Base-by-base conservation (phyloP, 2,329 filamentous ascomycete species). In the Pseudogymnoascus sp. region DNA sequence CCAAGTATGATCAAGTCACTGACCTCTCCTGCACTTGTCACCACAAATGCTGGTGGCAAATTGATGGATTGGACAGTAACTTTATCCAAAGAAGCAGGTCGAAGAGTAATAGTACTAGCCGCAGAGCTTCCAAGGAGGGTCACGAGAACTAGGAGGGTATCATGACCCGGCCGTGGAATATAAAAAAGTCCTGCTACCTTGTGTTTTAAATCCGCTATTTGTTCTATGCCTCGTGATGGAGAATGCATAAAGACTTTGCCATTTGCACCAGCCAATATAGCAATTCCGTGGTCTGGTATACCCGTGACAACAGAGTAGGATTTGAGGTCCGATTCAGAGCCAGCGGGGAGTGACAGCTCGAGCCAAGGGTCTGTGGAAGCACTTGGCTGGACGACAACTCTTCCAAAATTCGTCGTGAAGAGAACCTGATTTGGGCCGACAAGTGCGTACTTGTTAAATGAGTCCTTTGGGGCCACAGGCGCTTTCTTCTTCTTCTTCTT, bases 401-500 rank as follows among this genome's bases (percentile, higher is more conserved):
- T 78, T 1, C 88, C 88, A 35, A 81, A 79, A 0, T 80, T 84
- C 0, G 85, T 87, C 0, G 78, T 79, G 3, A 82, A 16, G 90
- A 70, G 2, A 90, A 68, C 1, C 74, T 71, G 3, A 76, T 70
- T 2, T 80, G 73, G 18, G n/a, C 32, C 57, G 2, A 89, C 69
- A 62, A 89, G 89, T 22, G 81, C 80, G 67, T 89, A 91, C 43
- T 81, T 79, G 61, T 83, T 81, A 62, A 89, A 81, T 8, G 74
- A 71, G 59, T 81, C 76, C 50, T 73, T 76, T 2, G 64, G 60
- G 16, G 64, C 64, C 68, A 69, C 81, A 70, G 65, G 72, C 50
- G 62, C 25, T 54, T 64, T 63, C 34, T 58, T 32, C 34, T 68
- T 71, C 58, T 68, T 68, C 57, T 67, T 66, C 59, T 64, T 64